phyloP scores from a whole-genome alignment of 2,329 filamentous ascomycete genomes.

The Chrysosporium queenslandicum region DNA sequence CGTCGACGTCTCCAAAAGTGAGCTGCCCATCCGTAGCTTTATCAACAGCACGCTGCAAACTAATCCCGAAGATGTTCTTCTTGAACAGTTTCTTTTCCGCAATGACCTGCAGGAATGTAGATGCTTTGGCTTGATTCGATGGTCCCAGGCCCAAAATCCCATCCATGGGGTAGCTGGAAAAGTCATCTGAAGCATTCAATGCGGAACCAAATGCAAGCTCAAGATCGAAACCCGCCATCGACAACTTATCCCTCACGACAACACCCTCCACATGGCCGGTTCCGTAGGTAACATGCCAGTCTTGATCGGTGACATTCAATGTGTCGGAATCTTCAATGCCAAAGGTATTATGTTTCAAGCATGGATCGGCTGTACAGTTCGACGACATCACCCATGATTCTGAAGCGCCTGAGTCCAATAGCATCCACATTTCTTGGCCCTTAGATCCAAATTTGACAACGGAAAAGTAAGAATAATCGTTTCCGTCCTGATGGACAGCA shows the following conservation, averaged over 20 bases:
- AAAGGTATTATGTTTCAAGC: conserved; percentile 59
- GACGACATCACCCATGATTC: conserved; percentile 78
- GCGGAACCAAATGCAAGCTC: conserved; percentile 59
- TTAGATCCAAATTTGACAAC: conserved; percentile 42
- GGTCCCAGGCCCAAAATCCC: conserved; percentile 74
- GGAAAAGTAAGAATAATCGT: conserved; percentile 47
- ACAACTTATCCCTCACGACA: conserved; percentile 56
- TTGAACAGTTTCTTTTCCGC: conserved; percentile 46
- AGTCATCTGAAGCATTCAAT: conserved; percentile 60
- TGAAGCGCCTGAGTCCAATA: conserved; percentile 47
- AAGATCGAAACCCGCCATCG: conserved; percentile 53
- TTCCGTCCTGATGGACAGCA: conserved; percentile 45
- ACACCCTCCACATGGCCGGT: conserved; percentile 62
- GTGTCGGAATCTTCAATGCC: conserved; percentile 56
- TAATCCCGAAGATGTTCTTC: conserved; percentile 61
- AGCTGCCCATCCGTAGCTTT: conserved; percentile 62
- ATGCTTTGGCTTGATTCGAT: conserved; percentile 42
- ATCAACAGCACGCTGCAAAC: conserved; percentile 57
- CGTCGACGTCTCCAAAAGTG: conserved; percentile 62
- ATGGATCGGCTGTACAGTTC: conserved; percentile 56
- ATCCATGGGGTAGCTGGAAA: conserved; percentile 71
- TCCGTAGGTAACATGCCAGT: conserved; percentile 64
- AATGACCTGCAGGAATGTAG: conserved; percentile 57
- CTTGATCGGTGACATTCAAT: conserved; percentile 43
- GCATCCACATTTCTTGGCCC: conserved; percentile 43